Base-by-base conservation (phyloP, 2,329 filamentous ascomycete genomes). In the Dendrostoma leiphaemia region DNA sequence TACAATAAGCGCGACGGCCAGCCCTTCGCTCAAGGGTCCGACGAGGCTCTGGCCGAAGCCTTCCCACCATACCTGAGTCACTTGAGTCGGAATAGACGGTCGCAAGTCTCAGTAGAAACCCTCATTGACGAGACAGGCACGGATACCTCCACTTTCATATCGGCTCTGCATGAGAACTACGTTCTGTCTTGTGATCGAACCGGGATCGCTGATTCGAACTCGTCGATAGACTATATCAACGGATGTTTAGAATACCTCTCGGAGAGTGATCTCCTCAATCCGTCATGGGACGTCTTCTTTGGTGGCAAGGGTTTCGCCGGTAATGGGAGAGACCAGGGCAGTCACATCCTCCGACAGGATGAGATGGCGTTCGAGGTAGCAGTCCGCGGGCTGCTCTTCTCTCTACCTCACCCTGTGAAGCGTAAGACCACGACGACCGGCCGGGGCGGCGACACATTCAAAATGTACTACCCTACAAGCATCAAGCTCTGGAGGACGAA, bases 121-220 rank as follows among this genome's bases (percentile, higher is more conserved):
- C 78, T 99, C n/a, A 87, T 96, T 23, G 90, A 96, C 64, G 93
- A 97, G 72, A 91, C 89, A 0, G 94, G 94, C 1, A 96, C 94
- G 0, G 94, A 99, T 64, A 90, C 88, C 0, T 84, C 89, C 54
- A 97, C 92, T 0, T 97, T 97, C 64, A 83, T 96, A 46, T 89
- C 91, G 4, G 90, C 91, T 3, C 74, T 97, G 0, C 93, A 97
- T 66, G 94, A 99, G 65, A 99, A 99, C 66, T 97, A 96, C 62
- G 80, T 88, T 1, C 77, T 91, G 1, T 97, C 94, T 0, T 97
- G 93, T 65, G 84, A 87, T 60, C 75, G 76, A 43, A 74, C 72
- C 2, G 73, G 74, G 0, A 73, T 74, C 0, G 69, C 71, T 58
- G 81, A 82, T 63, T 65, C 76, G 4, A 68, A 81, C 21, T 84